These are phyloP conservation scores for Hypoxylon sp. DNA, from an alignment of 2,329 filamentous ascomycete genomes.

Conservation along the genomic window DNA sequence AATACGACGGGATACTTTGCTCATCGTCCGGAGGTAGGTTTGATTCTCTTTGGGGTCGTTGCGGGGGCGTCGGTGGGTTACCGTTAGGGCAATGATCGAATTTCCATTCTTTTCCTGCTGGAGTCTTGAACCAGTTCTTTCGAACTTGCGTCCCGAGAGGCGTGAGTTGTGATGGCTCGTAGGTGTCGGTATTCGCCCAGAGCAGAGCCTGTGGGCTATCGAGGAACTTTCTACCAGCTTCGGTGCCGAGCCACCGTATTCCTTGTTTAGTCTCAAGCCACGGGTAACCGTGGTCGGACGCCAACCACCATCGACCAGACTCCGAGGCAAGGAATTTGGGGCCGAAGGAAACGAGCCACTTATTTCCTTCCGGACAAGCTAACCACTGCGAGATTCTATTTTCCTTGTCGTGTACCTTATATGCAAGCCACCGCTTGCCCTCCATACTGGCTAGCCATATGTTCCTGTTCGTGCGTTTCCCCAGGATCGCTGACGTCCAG, in stretches of 20 bases:
- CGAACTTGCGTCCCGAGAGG: slow-evolving; percentile 15
- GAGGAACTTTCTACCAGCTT: slow-evolving; percentile 10
- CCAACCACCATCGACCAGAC: slow-evolving; percentile 35
- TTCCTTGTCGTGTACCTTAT: slow-evolving; percentile 6
- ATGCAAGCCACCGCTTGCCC: slow-evolving; percentile 10
- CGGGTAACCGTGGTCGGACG: slow-evolving; percentile 19
- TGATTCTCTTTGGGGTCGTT: background rate
- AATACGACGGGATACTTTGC: background rate
- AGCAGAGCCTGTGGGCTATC: slow-evolving; percentile 22
- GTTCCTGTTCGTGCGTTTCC: background rate
- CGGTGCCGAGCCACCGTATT: slow-evolving; percentile 22
- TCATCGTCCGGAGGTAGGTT: background rate
- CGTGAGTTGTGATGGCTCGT: background rate
- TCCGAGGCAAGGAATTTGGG: slow-evolving; percentile 18
- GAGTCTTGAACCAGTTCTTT: slow-evolving; percentile 31
- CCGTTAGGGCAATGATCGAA: slow-evolving; percentile 16
- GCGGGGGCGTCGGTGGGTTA: slow-evolving; percentile 18
- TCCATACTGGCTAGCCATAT: background rate
- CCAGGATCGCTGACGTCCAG: background rate
- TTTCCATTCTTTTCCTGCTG: slow-evolving; percentile 18
- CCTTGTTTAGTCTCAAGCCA: slow-evolving; percentile 30
- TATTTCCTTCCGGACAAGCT: slow-evolving; percentile 11
- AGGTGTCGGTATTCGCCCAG: slow-evolving; percentile 28
- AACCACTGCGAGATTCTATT: slow-evolving; percentile 29
- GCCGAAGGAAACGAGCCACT: slow-evolving; percentile 20